These are phyloP conservation scores for Tylopilus cervinicoccineus DNA, from an alignment of 768 basidiomycete genomes.

Conservation along the genomic window DNA sequence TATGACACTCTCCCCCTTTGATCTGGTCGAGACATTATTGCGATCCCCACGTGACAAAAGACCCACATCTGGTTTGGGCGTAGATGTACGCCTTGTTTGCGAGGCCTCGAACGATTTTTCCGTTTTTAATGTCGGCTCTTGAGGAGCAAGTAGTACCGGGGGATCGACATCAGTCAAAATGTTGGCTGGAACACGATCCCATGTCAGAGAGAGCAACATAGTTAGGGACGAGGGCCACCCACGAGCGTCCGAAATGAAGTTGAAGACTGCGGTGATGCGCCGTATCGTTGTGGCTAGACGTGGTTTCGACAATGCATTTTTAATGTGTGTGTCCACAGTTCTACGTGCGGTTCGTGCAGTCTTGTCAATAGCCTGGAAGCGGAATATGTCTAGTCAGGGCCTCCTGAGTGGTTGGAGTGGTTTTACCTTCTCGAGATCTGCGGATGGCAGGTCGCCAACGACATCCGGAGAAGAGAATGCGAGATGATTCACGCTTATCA, in stretches of 20 bases:
- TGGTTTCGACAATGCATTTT: constrained; percentile 66
- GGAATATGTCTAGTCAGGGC: constrained; percentile 7
- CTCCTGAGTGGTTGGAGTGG: neutral
- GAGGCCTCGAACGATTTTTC: constrained; percentile 2
- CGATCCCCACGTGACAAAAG: constrained; percentile 1
- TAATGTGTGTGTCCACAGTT: constrained; percentile 66
- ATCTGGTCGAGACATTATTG: neutral
- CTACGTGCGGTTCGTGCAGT: constrained; percentile 66
- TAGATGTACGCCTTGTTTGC: constrained; percentile 2
- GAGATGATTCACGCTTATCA: constrained; percentile 68
- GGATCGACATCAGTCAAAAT: constrained; percentile 44
- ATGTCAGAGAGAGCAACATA: constrained; percentile 7
- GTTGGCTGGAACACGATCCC: constrained; percentile 40
- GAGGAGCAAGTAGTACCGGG: constrained; percentile 37
- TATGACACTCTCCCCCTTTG: constrained; percentile 3
- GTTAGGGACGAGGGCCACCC: constrained; percentile 30
- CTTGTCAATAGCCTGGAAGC: constrained; percentile 60
- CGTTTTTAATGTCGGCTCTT: constrained; percentile 16
- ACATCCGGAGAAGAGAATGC: constrained; percentile 60
- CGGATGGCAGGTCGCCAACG: constrained; percentile 50
- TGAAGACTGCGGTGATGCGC: constrained; percentile 70
- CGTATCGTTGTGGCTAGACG: constrained; percentile 62
- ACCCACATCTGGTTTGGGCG: constrained; percentile 22
- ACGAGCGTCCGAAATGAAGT: constrained; percentile 65
- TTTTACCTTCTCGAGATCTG: constrained; percentile 63